Evolutionary conservation across 257 asterid genomes (phyloP).

Genomic region (Penstemon davidsonii): DNA sequence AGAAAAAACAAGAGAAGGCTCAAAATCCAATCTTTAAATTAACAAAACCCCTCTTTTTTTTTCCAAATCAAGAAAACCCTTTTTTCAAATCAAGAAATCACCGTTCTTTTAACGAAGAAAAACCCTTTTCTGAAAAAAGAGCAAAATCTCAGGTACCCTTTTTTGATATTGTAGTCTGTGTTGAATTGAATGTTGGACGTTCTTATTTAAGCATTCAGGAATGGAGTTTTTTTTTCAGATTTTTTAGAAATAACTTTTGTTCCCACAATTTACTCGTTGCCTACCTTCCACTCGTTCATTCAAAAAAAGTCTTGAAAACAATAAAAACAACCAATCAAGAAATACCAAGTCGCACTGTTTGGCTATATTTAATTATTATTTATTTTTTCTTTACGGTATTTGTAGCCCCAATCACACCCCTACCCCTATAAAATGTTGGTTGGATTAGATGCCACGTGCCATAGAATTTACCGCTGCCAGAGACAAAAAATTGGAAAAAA

Average conservation of each 20-base stretch:
- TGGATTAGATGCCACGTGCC: constrained; percentile 48
- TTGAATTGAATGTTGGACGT: background rate
- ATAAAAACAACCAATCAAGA: background rate
- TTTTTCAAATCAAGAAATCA: too few species aligned
- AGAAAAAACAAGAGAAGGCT: constrained; percentile 58
- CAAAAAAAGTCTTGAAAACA: constrained; percentile 23
- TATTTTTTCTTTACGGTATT: background rate
- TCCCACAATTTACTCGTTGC: constrained; percentile 54
- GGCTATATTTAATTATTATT: background rate
- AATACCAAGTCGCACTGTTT: constrained; percentile 14
- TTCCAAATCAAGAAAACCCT: background rate
- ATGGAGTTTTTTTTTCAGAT: background rate
- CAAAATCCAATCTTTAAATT: constrained; percentile 29
- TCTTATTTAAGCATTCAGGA: background rate
- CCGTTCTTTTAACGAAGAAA: too few species aligned
- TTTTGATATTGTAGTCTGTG: constrained; percentile 12
- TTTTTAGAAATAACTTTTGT: constrained; percentile 25
- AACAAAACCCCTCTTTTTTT: constrained; percentile 22
- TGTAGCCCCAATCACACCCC: background rate
- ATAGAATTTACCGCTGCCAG: constrained; percentile 29
- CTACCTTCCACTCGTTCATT: constrained; percentile 32
- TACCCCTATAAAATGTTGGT: background rate
- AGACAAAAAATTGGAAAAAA: constrained; percentile 4
- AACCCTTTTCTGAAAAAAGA: background rate
- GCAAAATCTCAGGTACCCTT: constrained; percentile 19